Evolutionary conservation across 164 flowering plant genomes (phyloP), one percentile per base, ranked within the genome.

Genomic region (Kingdonia uniflora): DNA sequence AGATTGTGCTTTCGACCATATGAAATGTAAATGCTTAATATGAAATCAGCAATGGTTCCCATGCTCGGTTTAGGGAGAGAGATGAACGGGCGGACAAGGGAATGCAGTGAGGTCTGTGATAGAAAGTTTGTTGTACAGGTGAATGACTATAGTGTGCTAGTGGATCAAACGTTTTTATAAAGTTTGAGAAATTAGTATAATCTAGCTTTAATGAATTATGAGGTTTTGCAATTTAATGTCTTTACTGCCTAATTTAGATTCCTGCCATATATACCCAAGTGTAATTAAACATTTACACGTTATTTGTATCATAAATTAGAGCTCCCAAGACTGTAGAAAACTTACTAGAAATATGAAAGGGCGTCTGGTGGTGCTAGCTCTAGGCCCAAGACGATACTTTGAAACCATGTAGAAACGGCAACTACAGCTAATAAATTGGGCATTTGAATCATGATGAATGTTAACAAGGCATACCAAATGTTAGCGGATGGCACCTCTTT

Each of bases 11-110:
- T 21, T 59, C 63, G 59, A 58, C 64, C 54, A 45, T 52, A 56
- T 62, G 60, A 52, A 67, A 51, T 72, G 65, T 65, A 66, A 65
- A 68, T 61, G 55, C 55, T 55, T 55, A 21, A 40, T 60, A 54
- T 12, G 69, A 53, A 17, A n/a, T 55, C 0, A 4, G n/a, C 25
- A 17, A 21, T 17, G 54, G 19, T 55, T 65, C 54, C 69, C 64
- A 39, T 29, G 35, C 35, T 8, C 56, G 22, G 39, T 54, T 13
- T 40, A 59, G 68, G n/a, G 54, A 49, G 54, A 35, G 42, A 8
- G 12, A 33, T 33, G 25, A 20, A 35, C 24, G 42, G 13, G 40
- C 19, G 25, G 11, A 13, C n/a, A 42, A n/a, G n/a, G 57, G 19
- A 24, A 44, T 46, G 41, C 24, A 22, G 14, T 33, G 19, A n/a